phyloP scores from a whole-genome alignment of 2,329 filamentous ascomycete genomes.

The Clarireedia hainanense region DNA sequence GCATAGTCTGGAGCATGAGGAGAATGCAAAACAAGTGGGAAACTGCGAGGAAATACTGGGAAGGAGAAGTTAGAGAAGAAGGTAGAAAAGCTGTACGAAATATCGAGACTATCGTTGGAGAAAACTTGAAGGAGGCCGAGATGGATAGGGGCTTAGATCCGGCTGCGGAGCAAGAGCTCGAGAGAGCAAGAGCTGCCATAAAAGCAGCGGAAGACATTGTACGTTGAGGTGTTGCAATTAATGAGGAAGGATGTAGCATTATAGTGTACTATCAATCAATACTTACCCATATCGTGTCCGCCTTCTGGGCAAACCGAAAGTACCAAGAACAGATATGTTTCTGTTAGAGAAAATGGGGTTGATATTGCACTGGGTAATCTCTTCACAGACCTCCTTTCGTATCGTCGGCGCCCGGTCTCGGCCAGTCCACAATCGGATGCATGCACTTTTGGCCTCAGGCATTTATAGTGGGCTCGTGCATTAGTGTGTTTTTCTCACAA shows the following conservation, averaged over 20 bases:
- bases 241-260: slow-evolving; percentile 7
- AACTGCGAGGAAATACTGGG: slow-evolving; percentile 51
- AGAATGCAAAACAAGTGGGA: slow-evolving; percentile 58
- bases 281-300: neutral
- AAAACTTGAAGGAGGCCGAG: slow-evolving; percentile 5
- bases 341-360: no score
- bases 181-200: slow-evolving; percentile 1
- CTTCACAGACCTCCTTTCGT: no score
- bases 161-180: neutral
- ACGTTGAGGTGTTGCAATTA: slow-evolving; percentile 1
- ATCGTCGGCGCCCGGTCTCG: no score
- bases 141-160: slow-evolving; percentile 2
- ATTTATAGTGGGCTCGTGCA: neutral
- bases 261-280: slow-evolving; percentile 8
- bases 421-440: no score
- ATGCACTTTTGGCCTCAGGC: neutral
- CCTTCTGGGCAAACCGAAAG: no score
- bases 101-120: slow-evolving; percentile 44
- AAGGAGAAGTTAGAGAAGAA: slow-evolving; percentile 59
- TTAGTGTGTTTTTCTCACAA: neutral
- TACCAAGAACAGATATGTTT: no score
- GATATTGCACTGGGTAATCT: no score
- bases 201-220: slow-evolving; percentile 5
- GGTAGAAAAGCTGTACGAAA: slow-evolving; percentile 54
- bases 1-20: slow-evolving; percentile 50